Evolutionary conservation across 73 alveolate genomes (phyloP).

Genomic region (Tetrahymena thermophila): DNA sequence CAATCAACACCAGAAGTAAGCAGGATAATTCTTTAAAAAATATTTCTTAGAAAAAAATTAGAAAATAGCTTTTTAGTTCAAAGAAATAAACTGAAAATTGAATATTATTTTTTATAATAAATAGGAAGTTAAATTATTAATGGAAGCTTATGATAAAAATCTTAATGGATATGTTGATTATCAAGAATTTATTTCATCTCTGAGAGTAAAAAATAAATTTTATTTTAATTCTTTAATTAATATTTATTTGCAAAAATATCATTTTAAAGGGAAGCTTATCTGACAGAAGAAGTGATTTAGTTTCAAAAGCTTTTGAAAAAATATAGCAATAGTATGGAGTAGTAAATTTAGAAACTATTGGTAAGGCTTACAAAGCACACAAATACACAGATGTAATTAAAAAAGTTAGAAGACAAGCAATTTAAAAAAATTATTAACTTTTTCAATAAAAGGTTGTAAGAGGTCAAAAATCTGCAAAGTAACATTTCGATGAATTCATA

Average conservation of each 20-base stretch:
- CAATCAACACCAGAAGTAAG: slow-evolving; percentile 3
- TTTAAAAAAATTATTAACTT: neutral
- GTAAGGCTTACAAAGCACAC: slow-evolving; percentile 8
- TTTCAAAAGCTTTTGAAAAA: slow-evolving; percentile 14
- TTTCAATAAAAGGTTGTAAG: neutral
- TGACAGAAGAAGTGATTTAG: slow-evolving; percentile 11
- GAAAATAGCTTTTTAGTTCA: too few relatives aligned
- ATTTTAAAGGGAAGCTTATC: neutral
- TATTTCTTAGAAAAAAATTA: too few relatives aligned
- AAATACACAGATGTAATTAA: slow-evolving; percentile 22
- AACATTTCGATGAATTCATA: neutral
- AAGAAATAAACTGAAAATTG: too few relatives aligned
- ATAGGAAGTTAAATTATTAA: slow-evolving; percentile 11
- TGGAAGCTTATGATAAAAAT: slow-evolving; percentile 31
- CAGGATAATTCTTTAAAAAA: too few relatives aligned
- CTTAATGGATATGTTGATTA: slow-evolving; percentile 21
- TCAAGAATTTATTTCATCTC: slow-evolving; percentile 11
- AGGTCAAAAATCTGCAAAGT: neutral
- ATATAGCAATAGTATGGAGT: slow-evolving; percentile 6
- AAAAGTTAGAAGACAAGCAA: neutral
- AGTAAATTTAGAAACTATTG: slow-evolving; percentile 24
- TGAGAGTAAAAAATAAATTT: slow-evolving; percentile 9
- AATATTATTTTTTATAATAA: too few relatives aligned
- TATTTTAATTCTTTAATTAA: neutral
- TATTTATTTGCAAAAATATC: neutral